Percentiles rank a stretch among this genome's conserved stretches.
These are phyloP conservation scores for Phytopythium vexans DNA, from an alignment of 352 stramenopile genomes.

Conservation along the genomic window DNA sequence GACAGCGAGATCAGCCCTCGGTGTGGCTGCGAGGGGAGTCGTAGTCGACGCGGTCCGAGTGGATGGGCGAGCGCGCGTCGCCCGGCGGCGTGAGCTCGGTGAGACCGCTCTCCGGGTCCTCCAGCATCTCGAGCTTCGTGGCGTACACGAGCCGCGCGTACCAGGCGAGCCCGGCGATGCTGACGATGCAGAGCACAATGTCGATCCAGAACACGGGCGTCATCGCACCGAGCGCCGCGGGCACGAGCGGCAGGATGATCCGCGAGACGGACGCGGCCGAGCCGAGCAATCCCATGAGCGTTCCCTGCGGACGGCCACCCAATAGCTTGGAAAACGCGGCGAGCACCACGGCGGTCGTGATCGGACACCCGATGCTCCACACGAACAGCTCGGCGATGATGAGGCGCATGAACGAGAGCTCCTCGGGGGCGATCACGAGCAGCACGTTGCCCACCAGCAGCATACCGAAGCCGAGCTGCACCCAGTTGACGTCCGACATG, in stretches of 20 bases:
- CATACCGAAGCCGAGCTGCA: slow-evolving; percentile 65
- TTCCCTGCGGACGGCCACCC: slow-evolving; percentile 70
- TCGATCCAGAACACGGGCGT: slow-evolving; percentile 79
- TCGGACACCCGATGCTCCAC: slow-evolving; percentile 78
- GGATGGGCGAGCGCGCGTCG: slow-evolving; percentile 40
- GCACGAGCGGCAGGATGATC: slow-evolving; percentile 71
- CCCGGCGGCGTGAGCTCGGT: slow-evolving; percentile 22
- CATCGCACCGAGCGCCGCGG: slow-evolving; percentile 57
- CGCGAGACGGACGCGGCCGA: slow-evolving; percentile 73
- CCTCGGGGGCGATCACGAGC: slow-evolving; percentile 37
- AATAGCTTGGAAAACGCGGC: slow-evolving; percentile 79
- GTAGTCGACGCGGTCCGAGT: slow-evolving; percentile 26
- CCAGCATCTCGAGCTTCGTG: slow-evolving; percentile 44
- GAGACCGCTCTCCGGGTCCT: slow-evolving; percentile 36
- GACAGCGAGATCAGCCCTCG: too few species aligned
- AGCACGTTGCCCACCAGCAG: slow-evolving; percentile 61
- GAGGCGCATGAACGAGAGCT: slow-evolving; percentile 49
- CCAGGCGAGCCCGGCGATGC: slow-evolving; percentile 56
- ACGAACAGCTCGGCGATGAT: slow-evolving; percentile 62
- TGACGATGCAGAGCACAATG: slow-evolving; percentile 52
- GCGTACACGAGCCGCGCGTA: slow-evolving; percentile 59
- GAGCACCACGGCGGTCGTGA: slow-evolving; percentile 77
- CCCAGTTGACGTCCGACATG: slow-evolving; percentile 68
- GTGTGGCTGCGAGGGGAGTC: too few species aligned
- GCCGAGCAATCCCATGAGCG: slow-evolving; percentile 73